Evolutionary conservation across 164 flowering plant genomes (phyloP).

Genomic region (Tinospora cordifolia): DNA sequence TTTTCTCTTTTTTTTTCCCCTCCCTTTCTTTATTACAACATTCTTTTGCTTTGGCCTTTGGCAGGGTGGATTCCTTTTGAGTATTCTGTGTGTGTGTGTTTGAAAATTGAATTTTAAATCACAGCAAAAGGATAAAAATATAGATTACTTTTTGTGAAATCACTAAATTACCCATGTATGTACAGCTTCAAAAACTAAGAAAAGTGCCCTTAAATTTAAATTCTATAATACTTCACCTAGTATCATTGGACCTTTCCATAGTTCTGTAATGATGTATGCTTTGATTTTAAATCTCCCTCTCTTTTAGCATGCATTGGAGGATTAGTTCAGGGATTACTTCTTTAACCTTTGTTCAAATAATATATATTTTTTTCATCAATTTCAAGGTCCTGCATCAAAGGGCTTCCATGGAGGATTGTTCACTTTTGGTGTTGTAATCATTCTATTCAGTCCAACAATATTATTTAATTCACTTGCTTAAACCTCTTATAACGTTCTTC

Average conservation of each 20-base stretch:
- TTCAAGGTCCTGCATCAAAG: neutral
- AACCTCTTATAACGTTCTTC: neutral
- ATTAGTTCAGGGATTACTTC: neutral
- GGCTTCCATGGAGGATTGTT: constrained; percentile 2
- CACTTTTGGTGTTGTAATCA: neutral
- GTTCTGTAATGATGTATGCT: neutral
- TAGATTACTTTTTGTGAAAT: neutral
- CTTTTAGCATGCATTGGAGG: neutral
- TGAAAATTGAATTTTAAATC: constrained; percentile 21
- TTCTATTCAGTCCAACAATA: neutral
- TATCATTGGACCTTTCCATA: neutral
- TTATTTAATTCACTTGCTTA: neutral
- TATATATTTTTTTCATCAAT: neutral
- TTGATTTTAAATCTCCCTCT: neutral
- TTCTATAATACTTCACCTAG: neutral
- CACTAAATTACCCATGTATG: neutral
- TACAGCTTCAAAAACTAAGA: neutral
- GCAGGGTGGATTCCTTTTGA: constrained; percentile 35
- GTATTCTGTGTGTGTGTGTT: constrained; percentile 16
- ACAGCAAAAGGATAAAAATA: neutral
- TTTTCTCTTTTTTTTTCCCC: too few species aligned
- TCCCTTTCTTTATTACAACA: constrained; percentile 35
- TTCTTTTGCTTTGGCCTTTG: constrained; percentile 66
- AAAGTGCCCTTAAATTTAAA: neutral
- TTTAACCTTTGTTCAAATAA: neutral